Evolutionary conservation across 805 yeast species (phyloP), one percentile per base, ranked within the genome.

Genomic region (Pichia phayaonensis): DNA sequence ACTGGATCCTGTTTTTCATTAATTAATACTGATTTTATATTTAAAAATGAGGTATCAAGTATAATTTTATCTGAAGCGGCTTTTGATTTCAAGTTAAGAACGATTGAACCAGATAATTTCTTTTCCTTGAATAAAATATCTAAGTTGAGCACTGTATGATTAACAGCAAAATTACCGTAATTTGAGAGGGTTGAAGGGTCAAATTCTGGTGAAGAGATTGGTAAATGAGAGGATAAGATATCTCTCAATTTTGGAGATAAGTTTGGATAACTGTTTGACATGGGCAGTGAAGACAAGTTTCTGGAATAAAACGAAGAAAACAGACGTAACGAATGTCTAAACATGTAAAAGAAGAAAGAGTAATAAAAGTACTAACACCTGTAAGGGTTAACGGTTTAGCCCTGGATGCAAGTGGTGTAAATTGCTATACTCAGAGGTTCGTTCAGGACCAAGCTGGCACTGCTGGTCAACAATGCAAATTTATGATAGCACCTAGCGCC

Each of bases 101-200:
- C 57, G 11, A 86, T 85, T 3, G 68, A 59, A 34, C 96, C 96
- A 2, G 54, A 45, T 21, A 89, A 68, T 8, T 62, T 69, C 53
- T 76, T 71, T 15, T 69, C 57, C 4, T 73, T 74, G 69, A 90
- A 89, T 45, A 73, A 61, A 7, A 90, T 74, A 13, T 72, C 69
- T 45, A 84, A 67, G 47, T 74, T 69, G 46, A 89, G 68, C 2
- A 59, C 61, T 1, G 95, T 81, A 51, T 76, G 67, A 4, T 64
- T 57, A 23, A 86, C 74, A 2, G 64, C 57, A 60, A 86, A 83
- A 27, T 67, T 56, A 18, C 59, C 56, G 65, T 87, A 90, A 64
- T 84, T 86, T 41, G 96, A 88, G 44, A 82, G 71, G 3, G 97
- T 86, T 2, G 95, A 84, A 23, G 85, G 84, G 65, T 90, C 96